phyloP scores from a whole-genome alignment of 257 asterid genomes.

The Solanum sitiens region DNA sequence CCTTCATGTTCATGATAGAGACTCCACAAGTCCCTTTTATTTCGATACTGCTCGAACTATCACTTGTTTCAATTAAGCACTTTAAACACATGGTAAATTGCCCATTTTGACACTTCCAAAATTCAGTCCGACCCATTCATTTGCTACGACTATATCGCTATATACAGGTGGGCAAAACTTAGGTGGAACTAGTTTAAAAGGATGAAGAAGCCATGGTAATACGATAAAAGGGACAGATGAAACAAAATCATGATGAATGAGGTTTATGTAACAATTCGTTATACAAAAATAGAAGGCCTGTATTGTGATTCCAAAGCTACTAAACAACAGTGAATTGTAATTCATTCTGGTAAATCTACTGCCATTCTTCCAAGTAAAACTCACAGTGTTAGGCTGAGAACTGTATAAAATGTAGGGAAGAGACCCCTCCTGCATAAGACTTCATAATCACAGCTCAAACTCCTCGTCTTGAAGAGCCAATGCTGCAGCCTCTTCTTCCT shows the following conservation, averaged over 20 bases:
- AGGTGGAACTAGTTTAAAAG: background rate
- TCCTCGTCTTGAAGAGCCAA: conserved; percentile 85
- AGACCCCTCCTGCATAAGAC: conserved; percentile 3
- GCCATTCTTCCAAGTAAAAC: conserved; percentile 6
- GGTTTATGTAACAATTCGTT: background rate
- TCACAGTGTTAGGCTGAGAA: conserved; percentile 20
- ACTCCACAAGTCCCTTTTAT: background rate
- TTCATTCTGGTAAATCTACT: background rate
- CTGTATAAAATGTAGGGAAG: conserved; percentile 12
- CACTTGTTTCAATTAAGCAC: background rate
- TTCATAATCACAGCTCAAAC: conserved; percentile 66
- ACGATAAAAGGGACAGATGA: background rate
- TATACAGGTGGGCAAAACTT: background rate
- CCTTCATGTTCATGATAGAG: background rate
- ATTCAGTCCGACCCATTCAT: background rate
- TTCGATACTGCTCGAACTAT: background rate
- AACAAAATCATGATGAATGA: background rate
- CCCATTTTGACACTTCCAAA: background rate
- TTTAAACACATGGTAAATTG: no score
- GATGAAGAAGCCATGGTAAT: background rate
- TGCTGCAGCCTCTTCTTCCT: conserved; percentile 89
- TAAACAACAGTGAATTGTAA: background rate
- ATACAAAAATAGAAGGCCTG: background rate
- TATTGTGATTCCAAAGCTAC: background rate
- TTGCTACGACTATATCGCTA: background rate